Conservation (phyloP, 2,329 filamentous ascomycete species). For the Colletotrichum eremochloae region DNA sequence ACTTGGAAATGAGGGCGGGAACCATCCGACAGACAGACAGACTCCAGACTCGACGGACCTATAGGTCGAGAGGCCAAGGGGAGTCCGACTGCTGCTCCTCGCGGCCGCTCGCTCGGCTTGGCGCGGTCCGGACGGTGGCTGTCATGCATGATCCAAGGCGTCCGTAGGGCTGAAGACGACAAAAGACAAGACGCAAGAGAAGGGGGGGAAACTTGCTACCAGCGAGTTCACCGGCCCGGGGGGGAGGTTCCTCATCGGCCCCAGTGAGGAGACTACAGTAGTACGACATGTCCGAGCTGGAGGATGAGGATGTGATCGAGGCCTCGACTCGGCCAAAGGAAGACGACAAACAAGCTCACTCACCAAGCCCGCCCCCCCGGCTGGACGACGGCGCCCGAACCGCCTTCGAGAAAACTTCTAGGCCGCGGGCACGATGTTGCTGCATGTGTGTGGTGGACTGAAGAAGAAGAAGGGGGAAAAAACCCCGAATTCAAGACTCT, state of each 20-base stretch:
- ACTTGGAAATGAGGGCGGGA: constrained; percentile 2
- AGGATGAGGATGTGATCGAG: no score
- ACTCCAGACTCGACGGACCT: no score
- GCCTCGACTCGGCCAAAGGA: not conserved
- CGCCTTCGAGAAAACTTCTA: constrained; percentile 28
- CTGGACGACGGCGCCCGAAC: not conserved
- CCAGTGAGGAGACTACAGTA: not conserved
- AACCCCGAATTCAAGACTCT: no score
- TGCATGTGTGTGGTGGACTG: no score
- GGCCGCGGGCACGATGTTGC: no score
- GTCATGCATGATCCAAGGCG: constrained; percentile 1
- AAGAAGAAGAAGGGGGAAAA: no score
- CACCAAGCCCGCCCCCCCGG: not conserved
- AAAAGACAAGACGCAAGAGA: not conserved
- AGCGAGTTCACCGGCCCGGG: no score
- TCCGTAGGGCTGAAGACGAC: constrained; percentile 30
- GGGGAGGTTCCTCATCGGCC: not conserved
- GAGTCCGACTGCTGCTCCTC: not conserved
- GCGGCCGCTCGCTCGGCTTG: constrained; percentile 3
- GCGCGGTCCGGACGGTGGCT: constrained; percentile 14
- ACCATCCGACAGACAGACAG: not conserved
- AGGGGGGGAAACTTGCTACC: no score
- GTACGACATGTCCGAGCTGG: not conserved
- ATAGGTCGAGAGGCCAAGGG: not conserved
- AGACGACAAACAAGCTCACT: constrained; percentile 13